Base-by-base conservation (phyloP, 2,329 filamentous ascomycete genomes). In the Tolypocladium ovalisporum region DNA sequence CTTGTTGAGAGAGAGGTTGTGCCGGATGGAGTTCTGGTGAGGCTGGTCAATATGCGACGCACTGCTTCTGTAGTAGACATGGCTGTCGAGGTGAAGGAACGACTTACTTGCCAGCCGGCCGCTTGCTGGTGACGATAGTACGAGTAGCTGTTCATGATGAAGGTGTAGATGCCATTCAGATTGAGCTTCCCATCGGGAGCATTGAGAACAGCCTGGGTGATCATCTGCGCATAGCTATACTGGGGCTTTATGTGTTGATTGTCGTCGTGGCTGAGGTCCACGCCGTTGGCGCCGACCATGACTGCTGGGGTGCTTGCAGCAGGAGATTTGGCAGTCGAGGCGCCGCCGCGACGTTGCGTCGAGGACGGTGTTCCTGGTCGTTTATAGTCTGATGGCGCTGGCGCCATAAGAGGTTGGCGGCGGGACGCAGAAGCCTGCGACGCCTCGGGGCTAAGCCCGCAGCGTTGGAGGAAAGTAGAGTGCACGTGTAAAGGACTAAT, bases 221-320 rank as follows among this genome's bases (percentile, higher is more conserved):
- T 99, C 78, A 99, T 85, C 69, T 96, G 90, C 3, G 94, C 92
- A 72, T 99, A 99, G 71, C 93, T 97, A 71, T 89, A 96, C 52
- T 92, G 89, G 1, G 94, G 95, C 71, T 99, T 99, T 67, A 97
- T 84, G 62, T 97, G 90, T 69, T 89, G 89, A 62, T 92, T 90
- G 35, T 86, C 83, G 63, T 97, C 92, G 37, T 86, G 79, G 67
- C 90, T 92, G 62, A 92, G 82, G 71, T 94, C 89, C 56, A 92
- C 83, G 60, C 84, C 80, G 59, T 74, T 77, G 53, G 79, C 65
- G 10, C 70, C 71, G 24, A 73, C 64, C 59, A 73, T 67, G 34
- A 72, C 68, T 5, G 71, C 70, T 5, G 72, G 71, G 13, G 72
- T 73, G 56, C 67, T 69, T 10, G 66, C 62, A 17, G 65, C 64